These are phyloP conservation scores for Epichloe baconii DNA, from an alignment of 2,329 filamentous ascomycete genomes.

Conservation along the genomic window DNA sequence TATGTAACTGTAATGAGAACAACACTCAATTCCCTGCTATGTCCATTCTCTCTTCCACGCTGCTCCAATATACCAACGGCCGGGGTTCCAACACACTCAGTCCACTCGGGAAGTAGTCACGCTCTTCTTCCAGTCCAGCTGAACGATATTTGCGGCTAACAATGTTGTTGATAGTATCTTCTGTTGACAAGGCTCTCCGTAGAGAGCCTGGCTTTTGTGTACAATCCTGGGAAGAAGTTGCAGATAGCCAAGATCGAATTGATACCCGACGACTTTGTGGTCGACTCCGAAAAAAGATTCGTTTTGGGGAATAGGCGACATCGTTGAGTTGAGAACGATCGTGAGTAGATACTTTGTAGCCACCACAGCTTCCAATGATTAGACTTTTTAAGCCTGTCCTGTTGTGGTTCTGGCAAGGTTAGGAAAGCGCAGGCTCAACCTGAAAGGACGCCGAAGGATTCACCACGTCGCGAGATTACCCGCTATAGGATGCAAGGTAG, in stretches of 20 bases:
- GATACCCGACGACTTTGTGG: neutral
- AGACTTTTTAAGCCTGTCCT: neutral
- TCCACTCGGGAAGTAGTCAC: slow-evolving; percentile 36
- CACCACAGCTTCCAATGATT: too few species aligned
- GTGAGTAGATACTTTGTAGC: neutral
- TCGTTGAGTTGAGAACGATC: neutral
- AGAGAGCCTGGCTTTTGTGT: slow-evolving; percentile 5
- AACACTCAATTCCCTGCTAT: slow-evolving; percentile 7
- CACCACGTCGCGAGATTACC: too few species aligned
- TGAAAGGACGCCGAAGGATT: too few species aligned
- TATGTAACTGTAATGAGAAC: neutral
- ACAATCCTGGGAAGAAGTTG: neutral
- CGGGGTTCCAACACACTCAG: slow-evolving; percentile 47
- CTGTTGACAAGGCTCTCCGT: slow-evolving; percentile 29
- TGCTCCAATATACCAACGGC: slow-evolving; percentile 50
- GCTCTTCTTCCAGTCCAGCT: slow-evolving; percentile 44
- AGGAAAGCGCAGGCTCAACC: too few species aligned
- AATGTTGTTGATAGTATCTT: slow-evolving; percentile 44
- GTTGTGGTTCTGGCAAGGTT: neutral
- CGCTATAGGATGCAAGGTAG: too few species aligned
- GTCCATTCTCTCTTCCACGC: slow-evolving; percentile 47
- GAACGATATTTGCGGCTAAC: slow-evolving; percentile 45
- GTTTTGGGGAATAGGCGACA: neutral
- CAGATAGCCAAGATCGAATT: neutral
- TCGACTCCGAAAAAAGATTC: neutral